Base-by-base conservation (phyloP, 768 basidiomycete species). In the Termitomyces sp. region DNA sequence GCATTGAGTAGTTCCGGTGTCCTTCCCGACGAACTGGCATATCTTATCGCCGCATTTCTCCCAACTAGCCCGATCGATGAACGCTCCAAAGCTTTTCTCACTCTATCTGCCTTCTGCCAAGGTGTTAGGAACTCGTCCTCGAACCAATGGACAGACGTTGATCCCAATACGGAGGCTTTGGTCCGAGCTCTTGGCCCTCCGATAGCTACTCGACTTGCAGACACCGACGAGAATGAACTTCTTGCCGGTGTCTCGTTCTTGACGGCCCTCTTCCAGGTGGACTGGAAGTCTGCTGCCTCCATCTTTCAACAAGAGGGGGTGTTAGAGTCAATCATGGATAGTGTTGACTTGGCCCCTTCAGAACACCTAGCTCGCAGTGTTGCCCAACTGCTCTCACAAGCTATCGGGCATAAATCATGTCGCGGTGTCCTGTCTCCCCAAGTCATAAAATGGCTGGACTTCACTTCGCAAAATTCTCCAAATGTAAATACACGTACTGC, bases 181-280 rank as follows among this genome's bases (percentile, higher is more conserved):
- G 75, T 73, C 54, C 76, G 74, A 36, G 67, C 78, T 15, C 85
- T 94, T 64, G 75, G 81, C 24, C 81, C 84, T 33, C 67, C 76
- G 0, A 70, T 90, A 38, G 65, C 81, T 8, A 71, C 77, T 13
- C 76, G 78, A 46, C 76, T 94, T 11, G 75, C 81, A 38, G 86
- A 87, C 49, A 80, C 83, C 3, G 77, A 83, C 20, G 86, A 90
- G 70, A 60, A 68, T 12, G 76, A 79, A 39, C 72, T 86, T 32
- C 74, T 88, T 18, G 73, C 77, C 15, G 87, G 85, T 12, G 73
- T 90, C 42, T 81, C 85, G 1, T 88, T 93, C 70, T 78, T 94
- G 53, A 77, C 82, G n/a, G 91, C 91, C 0, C 76, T 96, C 20
- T 92, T 94, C 68, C 91, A 94, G 70, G 85, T 94, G n/a, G 91